Base-by-base conservation (phyloP, 164 flowering plant species). In the Tetrastigma voinierianum region DNA sequence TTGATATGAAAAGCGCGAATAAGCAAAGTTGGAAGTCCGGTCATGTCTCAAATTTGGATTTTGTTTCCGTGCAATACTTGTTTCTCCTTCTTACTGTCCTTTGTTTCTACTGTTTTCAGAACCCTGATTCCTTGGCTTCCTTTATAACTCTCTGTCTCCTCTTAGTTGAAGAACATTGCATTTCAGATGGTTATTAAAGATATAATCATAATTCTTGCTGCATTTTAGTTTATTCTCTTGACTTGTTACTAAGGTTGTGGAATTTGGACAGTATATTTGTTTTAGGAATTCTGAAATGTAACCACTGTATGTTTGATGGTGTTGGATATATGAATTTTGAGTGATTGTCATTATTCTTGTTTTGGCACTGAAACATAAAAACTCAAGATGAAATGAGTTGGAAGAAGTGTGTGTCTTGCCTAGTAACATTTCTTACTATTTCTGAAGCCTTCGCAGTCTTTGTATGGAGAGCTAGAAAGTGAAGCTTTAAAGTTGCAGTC, bases 391-490 rank as follows among this genome's bases (percentile, higher is more conserved):
- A 66, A 62, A 44, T n/a, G 74, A 72, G 15, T 32, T 51, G 59
- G 48, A 59, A 45, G 72, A 64, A n/a, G n/a, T 19, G 67, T 57
- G 5, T 10, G 11, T 21, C 32, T 59, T 1, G 23, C 19, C 6
- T 48, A 53, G 16, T 73, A 70, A n/a, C n/a, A n/a, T n/a, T n/a
- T n/a, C n/a, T n/a, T 57, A 72, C 79, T 23, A 70, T 67, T 1
- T 85, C 83, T 44, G 82, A 81, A 67, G 78, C 72, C 3, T 72
- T 85, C 15, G 76, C 81, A 1, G 87, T 77, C 0, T 74, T 82
- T 32, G 77, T 80, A 18, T 85, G 87, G 85, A 72, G 69, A 14
- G 74, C 80, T 3, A 32, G 86, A 55, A 55, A 76, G 74, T 32
- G 40, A 67, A 44, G 80, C 87, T 2, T 57, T 81, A 9, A 67